Evolutionary conservation across 768 basidiomycete genomes (phyloP), one percentile per base, ranked within the genome.

Genomic region (Hygrophoropsis aurantiaca): DNA sequence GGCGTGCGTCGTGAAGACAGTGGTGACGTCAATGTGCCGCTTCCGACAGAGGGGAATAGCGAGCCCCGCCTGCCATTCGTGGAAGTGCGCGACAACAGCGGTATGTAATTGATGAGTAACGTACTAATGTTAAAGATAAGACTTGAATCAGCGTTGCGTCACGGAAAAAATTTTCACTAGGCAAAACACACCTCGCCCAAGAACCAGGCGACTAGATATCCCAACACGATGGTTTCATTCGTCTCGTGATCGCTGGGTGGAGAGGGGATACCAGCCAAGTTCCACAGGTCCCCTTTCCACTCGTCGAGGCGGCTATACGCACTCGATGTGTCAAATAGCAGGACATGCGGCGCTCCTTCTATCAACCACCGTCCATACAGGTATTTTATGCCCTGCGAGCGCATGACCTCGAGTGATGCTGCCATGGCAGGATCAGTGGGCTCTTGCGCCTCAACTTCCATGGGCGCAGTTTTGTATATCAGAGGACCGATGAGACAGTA

Each of bases 261-360:
- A 37, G 90, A 90, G 5, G 97, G 97, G 50, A 99, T 99, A 39
- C 95, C 97, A 9, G 97, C 95, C 40, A 99, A 70, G 67, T 94
- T 97, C 97, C 97, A 99, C 18, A 99, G 80, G 60, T 99, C 97
- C 39, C 86, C 84, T 68, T 99, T 99, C 97, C 97, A 99, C 64
- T 99, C 97, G 68, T 99, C 95, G 51, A 98, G 78, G 3, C 87
- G 81, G 53, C 84, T 79, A 65, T 87, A 92, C 67, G 83, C 82
- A 60, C 86, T 90, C 45, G 90, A 87, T 6, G 91, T 94, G 72
- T 99, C 97, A 64, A 99, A 98, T 45, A 99, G 80, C 36, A 99
- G 81, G 52, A 98, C 97, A 47, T 84, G 84, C 32, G 97, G 97
- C 24, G 89, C 89, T 50, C 95, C 97, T 58, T 99, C 97, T 71